These are phyloP conservation scores for Gymnopus androsaceus DNA, from an alignment of 1,284 basidiomycete species.

Conservation along the genomic window DNA sequence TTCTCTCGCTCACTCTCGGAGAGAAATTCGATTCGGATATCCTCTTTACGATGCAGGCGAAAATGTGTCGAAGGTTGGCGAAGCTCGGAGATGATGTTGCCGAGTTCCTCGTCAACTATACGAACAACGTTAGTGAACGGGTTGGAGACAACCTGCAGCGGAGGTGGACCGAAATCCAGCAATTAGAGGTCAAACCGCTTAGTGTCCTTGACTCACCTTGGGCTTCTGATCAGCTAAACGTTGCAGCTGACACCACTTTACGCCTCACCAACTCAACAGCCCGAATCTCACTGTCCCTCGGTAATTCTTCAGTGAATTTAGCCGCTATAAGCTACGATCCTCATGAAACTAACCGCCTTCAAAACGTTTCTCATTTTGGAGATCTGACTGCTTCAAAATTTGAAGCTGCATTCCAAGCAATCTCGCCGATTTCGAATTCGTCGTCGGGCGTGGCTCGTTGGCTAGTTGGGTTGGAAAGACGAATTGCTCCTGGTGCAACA, in stretches of 20 bases:
- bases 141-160: conserved; percentile 21
- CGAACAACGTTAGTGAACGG: conserved; percentile 14
- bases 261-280: conserved; percentile 13
- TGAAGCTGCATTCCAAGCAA: conserved; percentile 13
- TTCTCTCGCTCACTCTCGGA: conserved; percentile 22
- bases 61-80: conserved; percentile 36
- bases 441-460: conserved; percentile 29
- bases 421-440: conserved; percentile 38
- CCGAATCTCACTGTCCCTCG: conserved; percentile 25
- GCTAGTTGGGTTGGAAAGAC: conserved; percentile 32
- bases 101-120: conserved; percentile 21
- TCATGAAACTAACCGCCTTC: neutral
- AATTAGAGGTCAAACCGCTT: conserved; percentile 17
- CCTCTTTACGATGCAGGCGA: conserved; percentile 35
- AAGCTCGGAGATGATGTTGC: conserved; percentile 34
- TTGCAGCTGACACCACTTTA: conserved; percentile 30
- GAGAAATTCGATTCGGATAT: conserved; percentile 24
- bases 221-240: conserved; percentile 28
- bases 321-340: conserved; percentile 18
- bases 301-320: neutral
- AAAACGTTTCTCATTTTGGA: conserved; percentile 8
- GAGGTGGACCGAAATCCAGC: conserved; percentile 35
- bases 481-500: too few relatives aligned
- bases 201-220: too few relatives aligned
- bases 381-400: neutral